Evolutionary conservation across 2,329 filamentous ascomycete species (phyloP), one percentile per base, ranked within the genome.

Genomic region (Biscogniauxia mediterranea): DNA sequence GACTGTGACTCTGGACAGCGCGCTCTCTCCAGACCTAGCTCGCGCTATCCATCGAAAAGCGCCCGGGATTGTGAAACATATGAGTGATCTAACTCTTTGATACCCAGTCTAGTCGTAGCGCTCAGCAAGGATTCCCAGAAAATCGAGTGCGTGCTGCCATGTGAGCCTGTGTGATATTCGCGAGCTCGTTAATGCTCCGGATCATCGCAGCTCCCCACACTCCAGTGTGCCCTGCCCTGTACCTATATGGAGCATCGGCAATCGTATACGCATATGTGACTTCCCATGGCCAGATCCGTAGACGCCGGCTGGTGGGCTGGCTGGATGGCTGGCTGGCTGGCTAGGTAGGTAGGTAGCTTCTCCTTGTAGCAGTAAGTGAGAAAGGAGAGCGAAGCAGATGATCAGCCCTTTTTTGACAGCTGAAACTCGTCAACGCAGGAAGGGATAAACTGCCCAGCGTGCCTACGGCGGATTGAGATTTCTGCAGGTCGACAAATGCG

Each of bases 401-500:
- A 64, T 68, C 63, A 61, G 38, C 62, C 58, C 51, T 61, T 23
- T 23, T 23, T 42, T 66, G 59, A 59, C 64, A 69, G 68, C 65
- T 65, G 66, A 65, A 69, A 68, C 63, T 38, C 55, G 38, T 64
- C 56, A 63, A 63, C 32, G 55, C 56, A 64, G 53, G 66, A 66
- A 59, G 59, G 60, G 57, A 59, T 52, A 63, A 58, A 61, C 58
- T 54, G 15, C 38, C 32, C 58, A 63, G 61, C 65, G 61, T 61
- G 60, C 56, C 54, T 58, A 46, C 62, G 61, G 62, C 38, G 38
- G 6, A n/a, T 66, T 53, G 46, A 55, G 58, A 61, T 61, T 66
- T 62, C 64, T 73, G 71, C 71, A 73, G 56, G 69, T 72, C 65
- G 71, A 74, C 71, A 60, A 72, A 74, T 71, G 60, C 64, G 71